Base-by-base conservation (phyloP, 148 eudicot species). In the Spergularia bocconei region DNA sequence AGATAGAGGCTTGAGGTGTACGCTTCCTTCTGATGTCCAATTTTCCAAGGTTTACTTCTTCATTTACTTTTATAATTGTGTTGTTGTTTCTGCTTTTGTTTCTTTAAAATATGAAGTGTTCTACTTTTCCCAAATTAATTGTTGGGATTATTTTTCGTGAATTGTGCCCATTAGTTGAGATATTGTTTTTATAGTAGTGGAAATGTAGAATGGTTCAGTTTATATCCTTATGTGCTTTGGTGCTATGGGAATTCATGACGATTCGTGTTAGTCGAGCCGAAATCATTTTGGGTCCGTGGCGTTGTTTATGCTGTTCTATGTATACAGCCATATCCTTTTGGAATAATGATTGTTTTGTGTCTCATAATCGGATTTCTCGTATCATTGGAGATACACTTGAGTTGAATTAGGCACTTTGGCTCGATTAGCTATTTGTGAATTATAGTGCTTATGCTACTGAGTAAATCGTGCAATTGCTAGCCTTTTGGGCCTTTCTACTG, bases 1-100 rank as follows among this genome's bases (percentile, higher is more conserved):
- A 77, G 74, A 69, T 70, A 77, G 68, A 29, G 74, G 60, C 29
- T 77, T 70, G 38, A 69, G 79, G 48, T 57, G 74, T 69, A 59
- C 69, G 74, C 19, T 77, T 48, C 69, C 74, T 33, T 70, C 60
- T 77, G 74, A 77, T 60, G 7, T 5, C 61, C 69, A 67, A n/a
- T 58, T 61, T 69, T 69, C 23, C 52, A 77, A 77, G 79, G 79
- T 76, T 48, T 1, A 6, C 29, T 47, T 13, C 63, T 20, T 21
- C n/a, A 5, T 17, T 39, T 36, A 51, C 23, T 54, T 70, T 44
- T 44, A 6, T 8, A 8, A 41, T 41, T 41, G 6, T 41, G 6
- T 41, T 8, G 47, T 5, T 41, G 6, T 1, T 41, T 41, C 9
- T 41, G 1, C 47, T 8, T 41, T 8, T 41, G 47, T 41, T 8